Conservation (phyloP, 2,329 filamentous ascomycete genomes). For the Plenodomus lindquistii region DNA sequence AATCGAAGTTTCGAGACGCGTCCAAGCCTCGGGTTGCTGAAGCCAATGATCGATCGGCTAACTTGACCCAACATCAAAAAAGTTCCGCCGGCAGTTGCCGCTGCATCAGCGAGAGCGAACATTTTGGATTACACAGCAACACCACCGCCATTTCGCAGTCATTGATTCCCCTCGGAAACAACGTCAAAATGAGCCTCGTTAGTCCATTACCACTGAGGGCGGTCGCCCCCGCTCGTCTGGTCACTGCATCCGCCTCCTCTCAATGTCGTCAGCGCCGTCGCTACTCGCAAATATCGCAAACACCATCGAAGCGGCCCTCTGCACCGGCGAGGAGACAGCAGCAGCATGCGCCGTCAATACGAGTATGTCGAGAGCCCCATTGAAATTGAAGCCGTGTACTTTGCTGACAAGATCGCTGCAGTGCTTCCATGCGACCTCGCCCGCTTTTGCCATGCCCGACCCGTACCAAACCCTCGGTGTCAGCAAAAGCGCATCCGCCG, state of each 20-base stretch:
- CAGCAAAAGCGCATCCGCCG: conserved; percentile 73
- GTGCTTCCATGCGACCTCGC: conserved; percentile 49
- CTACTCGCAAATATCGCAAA: conserved; percentile 24
- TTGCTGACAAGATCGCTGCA: conserved; percentile 21
- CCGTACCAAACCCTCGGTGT: conserved; percentile 90
- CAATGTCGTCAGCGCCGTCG: conserved; percentile 37
- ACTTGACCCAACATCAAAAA: conserved; percentile 12
- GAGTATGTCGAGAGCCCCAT: conserved; percentile 37
- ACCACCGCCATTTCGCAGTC: conserved; percentile 17
- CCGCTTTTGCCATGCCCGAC: conserved; percentile 70
- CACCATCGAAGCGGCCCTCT: conserved; percentile 31
- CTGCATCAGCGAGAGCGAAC: conserved; percentile 1
- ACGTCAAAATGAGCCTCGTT: conserved; percentile 39
- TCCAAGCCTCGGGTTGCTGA: not conserved
- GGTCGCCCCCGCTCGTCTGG: conserved; percentile 37
- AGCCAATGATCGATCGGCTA: not conserved
- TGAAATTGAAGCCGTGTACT: not conserved
- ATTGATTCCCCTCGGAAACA: not conserved
- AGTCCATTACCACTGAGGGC: conserved; percentile 41
- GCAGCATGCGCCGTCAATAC: conserved; percentile 30
- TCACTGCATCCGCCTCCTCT: conserved; percentile 26
- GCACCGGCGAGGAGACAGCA: conserved; percentile 21
- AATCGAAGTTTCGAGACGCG: not conserved
- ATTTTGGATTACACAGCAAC: conserved; percentile 6
- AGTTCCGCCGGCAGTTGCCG: conserved; percentile 11